Evolutionary conservation across 768 basidiomycete species (phyloP), one percentile per base, ranked within the genome.

Genomic region (Lepiota brunneoincarnata): DNA sequence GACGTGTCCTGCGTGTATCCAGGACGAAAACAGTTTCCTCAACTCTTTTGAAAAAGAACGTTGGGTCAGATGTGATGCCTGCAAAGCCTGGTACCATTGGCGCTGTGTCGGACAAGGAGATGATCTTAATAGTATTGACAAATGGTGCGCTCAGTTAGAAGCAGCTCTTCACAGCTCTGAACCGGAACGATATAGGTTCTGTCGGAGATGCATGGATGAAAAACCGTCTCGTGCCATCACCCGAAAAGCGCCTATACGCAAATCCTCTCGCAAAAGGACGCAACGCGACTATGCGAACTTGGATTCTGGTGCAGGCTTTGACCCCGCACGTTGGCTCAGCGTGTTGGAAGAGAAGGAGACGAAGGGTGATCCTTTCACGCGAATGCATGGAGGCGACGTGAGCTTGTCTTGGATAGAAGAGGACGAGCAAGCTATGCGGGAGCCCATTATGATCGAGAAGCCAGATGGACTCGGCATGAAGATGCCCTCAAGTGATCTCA

Each of bases 401-500:
- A 78, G 78, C 6, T 58, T 84, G 38, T 79, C 86, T 49, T 95
- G 93, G 93, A 62, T 94, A 21, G 82, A 86, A 57, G 76, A 67
- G 14, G 87, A 92, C 61, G 78, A 84, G 23, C 74, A 69, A 49
- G 91, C 92, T 3, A 81, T 92, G 84, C 80, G 69, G 43, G 92
- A 93, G 59, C 94, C 94, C 1, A 79, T 97, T 56, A 72, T 98
- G 24, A 81, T 98, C 46, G 85, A 87, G 67, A 69, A 75, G 6
- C 83, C 88, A 2, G 87, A 91, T 12, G 88, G 91, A 5, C 72
- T 98, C 40, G 95, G 93, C 9, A 93, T 98, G 86, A 86, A 84
- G 65, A 91, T 98, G 86, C 95, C 95, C 2, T 69, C 77, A 1
- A 59, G 69, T 7, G 75, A 81, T 51, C 81, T 95, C 51, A 87